Conservation (phyloP, 495 filamentous ascomycete genomes). For the Penicillium flavigenum region DNA sequence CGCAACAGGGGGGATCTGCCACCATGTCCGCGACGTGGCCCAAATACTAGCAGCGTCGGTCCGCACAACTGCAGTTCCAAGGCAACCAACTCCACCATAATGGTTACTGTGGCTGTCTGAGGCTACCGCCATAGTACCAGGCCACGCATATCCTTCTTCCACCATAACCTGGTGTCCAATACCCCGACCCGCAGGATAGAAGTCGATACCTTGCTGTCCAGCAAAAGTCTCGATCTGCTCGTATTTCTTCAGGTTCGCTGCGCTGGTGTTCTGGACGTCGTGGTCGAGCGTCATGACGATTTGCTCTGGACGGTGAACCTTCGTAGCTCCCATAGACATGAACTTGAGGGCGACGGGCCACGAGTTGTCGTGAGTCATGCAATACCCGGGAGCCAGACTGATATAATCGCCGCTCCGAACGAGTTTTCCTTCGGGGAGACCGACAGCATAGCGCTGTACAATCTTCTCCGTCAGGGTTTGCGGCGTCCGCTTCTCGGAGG, state of each 20-base stretch:
- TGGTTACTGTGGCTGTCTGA: slow-evolving; percentile 77
- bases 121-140: slow-evolving; percentile 79
- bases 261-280: slow-evolving; percentile 86
- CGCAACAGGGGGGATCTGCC: slow-evolving; percentile 84
- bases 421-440: slow-evolving; percentile 67
- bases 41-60: slow-evolving; percentile 87
- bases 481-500: not conserved
- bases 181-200: slow-evolving; percentile 79
- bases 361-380: slow-evolving; percentile 94
- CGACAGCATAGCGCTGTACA: slow-evolving; percentile 73
- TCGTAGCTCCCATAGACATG: slow-evolving; percentile 80
- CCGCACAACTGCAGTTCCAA: slow-evolving; percentile 71
- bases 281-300: slow-evolving; percentile 91
- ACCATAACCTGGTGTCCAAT: slow-evolving; percentile 93
- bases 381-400: slow-evolving; percentile 66
- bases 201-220: slow-evolving; percentile 72
- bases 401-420: slow-evolving; percentile 82
- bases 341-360: slow-evolving; percentile 86
- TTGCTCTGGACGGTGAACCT: slow-evolving; percentile 69
- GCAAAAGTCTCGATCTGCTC: slow-evolving; percentile 84
- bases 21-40: slow-evolving; percentile 84
- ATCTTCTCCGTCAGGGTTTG: slow-evolving; percentile 95
- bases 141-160: slow-evolving; percentile 80
- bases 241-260: slow-evolving; percentile 83
- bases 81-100: slow-evolving; percentile 20